phyloP scores from a whole-genome alignment of 176 grass and related monocot species.

The Bolboschoenus planiculmis region DNA sequence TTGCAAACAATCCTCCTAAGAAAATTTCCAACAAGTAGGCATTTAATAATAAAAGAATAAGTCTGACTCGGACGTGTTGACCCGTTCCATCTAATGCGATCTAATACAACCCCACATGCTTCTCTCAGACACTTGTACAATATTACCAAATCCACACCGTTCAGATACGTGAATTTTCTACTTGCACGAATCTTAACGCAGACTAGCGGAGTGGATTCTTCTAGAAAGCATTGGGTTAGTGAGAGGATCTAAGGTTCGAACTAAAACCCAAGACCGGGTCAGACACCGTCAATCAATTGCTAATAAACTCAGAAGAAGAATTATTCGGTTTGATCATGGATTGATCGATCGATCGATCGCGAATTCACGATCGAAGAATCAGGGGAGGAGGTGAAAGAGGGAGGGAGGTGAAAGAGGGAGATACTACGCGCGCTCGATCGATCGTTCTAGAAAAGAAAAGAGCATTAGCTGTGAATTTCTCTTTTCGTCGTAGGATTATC shows the following conservation, averaged over 20 bases:
- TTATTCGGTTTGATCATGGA: not conserved
- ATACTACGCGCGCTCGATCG: not conserved
- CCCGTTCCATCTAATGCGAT: not conserved
- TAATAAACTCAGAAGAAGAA: not conserved
- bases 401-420: not conserved
- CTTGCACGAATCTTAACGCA: not conserved
- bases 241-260: not conserved
- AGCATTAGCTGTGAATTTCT: not conserved
- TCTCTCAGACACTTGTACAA: not conserved
- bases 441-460: slow-evolving; percentile 2
- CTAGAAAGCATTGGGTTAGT: not conserved
- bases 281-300: not conserved
- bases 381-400: not conserved
- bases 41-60: too few species aligned
- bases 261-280: not conserved
- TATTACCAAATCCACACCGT: not conserved
- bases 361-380: not conserved
- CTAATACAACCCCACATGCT: not conserved
- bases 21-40: too few species aligned
- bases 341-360: too few species aligned
- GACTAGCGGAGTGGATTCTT: not conserved
- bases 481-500: not conserved
- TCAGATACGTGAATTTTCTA: too few species aligned
- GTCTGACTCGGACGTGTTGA: not conserved
- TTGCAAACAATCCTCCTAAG: too few species aligned